phyloP scores from a whole-genome alignment of 1,284 basidiomycete species.

The Takashimella koratensis region DNA sequence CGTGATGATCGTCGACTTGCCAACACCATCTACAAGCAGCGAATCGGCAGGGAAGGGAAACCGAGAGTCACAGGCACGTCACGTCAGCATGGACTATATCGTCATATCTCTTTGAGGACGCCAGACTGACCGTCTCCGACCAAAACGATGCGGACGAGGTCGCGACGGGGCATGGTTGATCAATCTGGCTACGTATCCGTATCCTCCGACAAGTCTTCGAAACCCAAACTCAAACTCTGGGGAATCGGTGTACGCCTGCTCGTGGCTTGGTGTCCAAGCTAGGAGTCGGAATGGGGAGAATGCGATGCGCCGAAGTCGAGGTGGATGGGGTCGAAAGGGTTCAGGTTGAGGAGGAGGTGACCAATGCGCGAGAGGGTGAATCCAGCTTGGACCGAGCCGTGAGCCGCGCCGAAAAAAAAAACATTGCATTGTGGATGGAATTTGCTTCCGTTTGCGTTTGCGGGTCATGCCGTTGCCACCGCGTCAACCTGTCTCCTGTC shows the following conservation, averaged over 20 bases:
- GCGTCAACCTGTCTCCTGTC: too few relatives aligned
- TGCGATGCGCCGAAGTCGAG: neutral
- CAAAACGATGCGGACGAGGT: constrained; percentile 69
- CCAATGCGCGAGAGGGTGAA: too few relatives aligned
- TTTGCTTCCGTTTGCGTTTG: constrained; percentile 4
- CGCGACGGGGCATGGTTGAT: constrained; percentile 42
- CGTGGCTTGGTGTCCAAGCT: neutral
- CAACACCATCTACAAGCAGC: constrained; percentile 72
- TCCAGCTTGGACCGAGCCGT: neutral
- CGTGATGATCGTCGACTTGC: constrained; percentile 91
- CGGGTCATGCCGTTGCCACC: too few relatives aligned
- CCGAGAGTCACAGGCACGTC: neutral
- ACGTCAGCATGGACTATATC: constrained; percentile 9
- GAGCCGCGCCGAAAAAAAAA: neutral
- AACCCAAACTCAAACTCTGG: too few relatives aligned
- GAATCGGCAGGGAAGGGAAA: neutral
- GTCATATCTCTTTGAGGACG: constrained; percentile 11
- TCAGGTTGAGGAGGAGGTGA: neutral
- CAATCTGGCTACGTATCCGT: too few relatives aligned
- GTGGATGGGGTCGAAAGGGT: too few relatives aligned
- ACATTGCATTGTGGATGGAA: too few relatives aligned
- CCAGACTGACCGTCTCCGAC: constrained; percentile 77
- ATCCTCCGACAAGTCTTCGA: too few relatives aligned
- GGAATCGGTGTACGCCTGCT: neutral
- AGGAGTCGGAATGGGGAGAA: neutral